These are phyloP conservation scores for Cyclospora cayetanensis DNA, from an alignment of 169 alveolate genomes.

Conservation along the genomic window DNA sequence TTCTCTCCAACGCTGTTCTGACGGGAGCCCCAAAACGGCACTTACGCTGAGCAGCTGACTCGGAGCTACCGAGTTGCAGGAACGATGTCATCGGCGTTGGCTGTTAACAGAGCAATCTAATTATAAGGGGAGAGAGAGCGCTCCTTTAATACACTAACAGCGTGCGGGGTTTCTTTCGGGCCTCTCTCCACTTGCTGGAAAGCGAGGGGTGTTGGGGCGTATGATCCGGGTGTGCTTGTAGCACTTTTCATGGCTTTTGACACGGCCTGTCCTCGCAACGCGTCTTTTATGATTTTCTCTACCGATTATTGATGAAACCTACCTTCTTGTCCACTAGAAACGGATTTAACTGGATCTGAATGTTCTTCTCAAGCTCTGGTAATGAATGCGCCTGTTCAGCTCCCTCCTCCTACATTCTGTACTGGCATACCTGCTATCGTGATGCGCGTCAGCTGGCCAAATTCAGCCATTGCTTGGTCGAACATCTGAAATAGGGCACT, in stretches of 20 bases:
- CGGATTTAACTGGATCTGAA: conserved; percentile 73
- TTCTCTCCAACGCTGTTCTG: no score
- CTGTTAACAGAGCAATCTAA: background rate
- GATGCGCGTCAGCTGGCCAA: conserved; percentile 66
- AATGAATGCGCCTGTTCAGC: background rate
- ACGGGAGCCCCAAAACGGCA: no score
- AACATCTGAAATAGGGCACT: conserved; percentile 33
- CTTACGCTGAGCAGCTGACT: conserved; percentile 18
- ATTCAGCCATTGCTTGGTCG: conserved; percentile 64
- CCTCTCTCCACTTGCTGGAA: background rate
- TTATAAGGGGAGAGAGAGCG: no score
- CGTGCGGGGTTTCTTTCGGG: background rate
- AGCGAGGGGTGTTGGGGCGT: background rate
- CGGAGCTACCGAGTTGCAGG: conserved; percentile 23
- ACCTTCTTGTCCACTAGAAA: conserved; percentile 72
- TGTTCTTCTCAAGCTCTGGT: conserved; percentile 64
- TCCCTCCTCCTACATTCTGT: background rate
- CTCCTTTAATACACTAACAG: no score
- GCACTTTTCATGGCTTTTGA: background rate
- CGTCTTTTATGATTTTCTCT: background rate
- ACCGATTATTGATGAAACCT: background rate
- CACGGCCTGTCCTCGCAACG: background rate
- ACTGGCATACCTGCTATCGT: conserved; percentile 58
- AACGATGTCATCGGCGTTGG: background rate
- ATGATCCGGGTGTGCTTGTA: background rate